Base-by-base conservation (phyloP, 345 rosid genomes). In the Murraya koenigii region DNA sequence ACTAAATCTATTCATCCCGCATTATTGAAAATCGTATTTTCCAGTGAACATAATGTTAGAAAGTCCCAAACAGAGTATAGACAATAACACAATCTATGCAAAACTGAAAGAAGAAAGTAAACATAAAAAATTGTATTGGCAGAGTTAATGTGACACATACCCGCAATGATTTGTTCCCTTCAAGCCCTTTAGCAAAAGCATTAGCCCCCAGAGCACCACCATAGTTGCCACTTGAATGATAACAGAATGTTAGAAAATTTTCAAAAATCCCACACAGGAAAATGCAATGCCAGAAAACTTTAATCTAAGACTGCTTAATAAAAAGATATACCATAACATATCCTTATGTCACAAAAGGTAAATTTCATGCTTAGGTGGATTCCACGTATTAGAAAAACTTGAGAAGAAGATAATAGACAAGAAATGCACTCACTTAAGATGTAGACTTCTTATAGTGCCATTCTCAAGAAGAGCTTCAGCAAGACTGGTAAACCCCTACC, bases 141-240 rank as follows among this genome's bases (percentile, higher is more conserved):
- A 74, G 73, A 78, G 26, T 33, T 47, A 60, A 74, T 19, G 62
- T 33, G 68, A 68, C 28, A 76, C 49, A 56, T 88, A 93, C 99
- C 90, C 92, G 84, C 75, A 95, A 78, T 22, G 97, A 86, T 84
- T 92, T 92, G 90, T 95, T 92, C 80, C 90, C 91, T 88, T 91
- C 94, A 59, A 95, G 88, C 63, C 98, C 99, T 89, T 93, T 95
- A 61, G 96, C 88, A 84, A 95, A 89, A 79, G 97, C 94, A 86
- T 95, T 93, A 77, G 95, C 97, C 82, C 98, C 99, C 82, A 95
- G 79, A 70, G 99, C 90, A 77, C 99, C 99, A 73, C 98, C 98
- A 74, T 95, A 95, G 80, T 95, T 95, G 86, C 97, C 97, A 86
- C 99, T 95, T 80, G 55, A 78, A 80, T 67, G 83, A 74, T 66